Evolutionary conservation across 2,329 filamentous ascomycete species (phyloP), one percentile per base, ranked within the genome.

Genomic region (Dactylonectria macrodidyma): DNA sequence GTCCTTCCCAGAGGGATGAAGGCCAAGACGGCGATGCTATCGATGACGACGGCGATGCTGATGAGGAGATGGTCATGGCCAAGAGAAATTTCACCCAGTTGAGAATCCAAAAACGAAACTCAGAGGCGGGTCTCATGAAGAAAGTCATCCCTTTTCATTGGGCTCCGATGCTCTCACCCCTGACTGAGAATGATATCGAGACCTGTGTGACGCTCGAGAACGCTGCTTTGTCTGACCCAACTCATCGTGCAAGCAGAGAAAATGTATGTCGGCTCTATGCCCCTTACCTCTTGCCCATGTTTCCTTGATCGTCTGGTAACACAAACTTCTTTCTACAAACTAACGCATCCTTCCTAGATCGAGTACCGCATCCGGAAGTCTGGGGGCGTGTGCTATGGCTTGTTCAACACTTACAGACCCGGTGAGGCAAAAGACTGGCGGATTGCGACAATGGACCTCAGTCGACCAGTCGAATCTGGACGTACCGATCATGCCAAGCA

Each of bases 311-410:
- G 22, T 14, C 33, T 8, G 30, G 19, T n/a, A 8, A 19, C 11
- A n/a, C 54, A 11, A 55, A 33, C 30, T 7, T 11, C 33, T 44
- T 38, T 22, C 12, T 30, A 5, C 8, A 55, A 54, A 68, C 62
- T 65, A 34, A 65, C 34, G 46, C 24, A 8, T 7, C 10, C 26
- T n/a, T 36, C 12, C 14, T 33, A 79, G 78, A 73, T 79, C 50
- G 78, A 80, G 62, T 78, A 78, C 65, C 77, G 77, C 24, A 74
- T 78, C 51, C 68, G 74, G 24, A 79, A 75, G 65, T 79, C 77
- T 14, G 76, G 76, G 8, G 92, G 95, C 76, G 87, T 97, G 62
- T 92, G 89, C 78, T 85, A 95, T 59, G 95, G 95, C 33, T 82
- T 97, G 62, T 97, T 95, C 84, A 93, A 92, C 71, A 92, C 90